Percentiles rank a stretch among this genome's conserved stretches.
Conservation (phyloP, 768 basidiomycete genomes). For the Panus rudis region DNA sequence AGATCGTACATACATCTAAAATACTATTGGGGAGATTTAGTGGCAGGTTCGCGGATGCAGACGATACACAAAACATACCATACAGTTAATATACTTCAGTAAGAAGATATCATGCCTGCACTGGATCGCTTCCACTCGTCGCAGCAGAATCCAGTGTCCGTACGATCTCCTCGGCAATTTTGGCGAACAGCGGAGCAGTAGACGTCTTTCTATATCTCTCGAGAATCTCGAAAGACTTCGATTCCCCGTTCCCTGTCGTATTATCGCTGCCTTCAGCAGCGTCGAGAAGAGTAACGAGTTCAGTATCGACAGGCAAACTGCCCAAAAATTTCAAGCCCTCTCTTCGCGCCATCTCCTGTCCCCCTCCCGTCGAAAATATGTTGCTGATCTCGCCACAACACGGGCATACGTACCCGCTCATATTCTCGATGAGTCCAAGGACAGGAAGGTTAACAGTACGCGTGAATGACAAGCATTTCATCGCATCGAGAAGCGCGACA, state of each 20-base stretch:
- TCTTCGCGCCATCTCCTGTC: constrained; percentile 75
- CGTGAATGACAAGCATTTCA: constrained; percentile 96
- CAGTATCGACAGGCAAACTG: constrained; percentile 87
- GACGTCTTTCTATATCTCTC: constrained; percentile 59
- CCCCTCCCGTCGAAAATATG: constrained; percentile 92
- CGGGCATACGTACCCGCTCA: constrained; percentile 97
- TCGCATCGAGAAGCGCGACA: constrained; percentile 88
- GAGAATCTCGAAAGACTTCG: constrained; percentile 43
- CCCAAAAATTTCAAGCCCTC: constrained; percentile 79
- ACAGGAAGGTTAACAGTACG: constrained; percentile 81
- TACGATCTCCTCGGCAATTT: constrained; percentile 44
- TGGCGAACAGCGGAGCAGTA: constrained; percentile 60
- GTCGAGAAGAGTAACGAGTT: constrained; percentile 81
- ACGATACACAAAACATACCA: too few relatives aligned
- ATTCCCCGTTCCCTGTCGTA: constrained; percentile 16
- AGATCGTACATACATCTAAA: too few relatives aligned
- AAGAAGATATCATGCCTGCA: too few relatives aligned
- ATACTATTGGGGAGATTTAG: too few relatives aligned
- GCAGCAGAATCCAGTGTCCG: constrained; percentile 24
- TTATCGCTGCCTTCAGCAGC: constrained; percentile 41
- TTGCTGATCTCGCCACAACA: constrained; percentile 95
- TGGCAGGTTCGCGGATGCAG: too few relatives aligned
- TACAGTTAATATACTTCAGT: too few relatives aligned
- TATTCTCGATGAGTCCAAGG: constrained; percentile 92
- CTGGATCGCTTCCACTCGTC: too few relatives aligned